Evolutionary conservation across 2,329 filamentous ascomycete species (phyloP).

Genomic region (Ceratocystis eucalypticola): DNA sequence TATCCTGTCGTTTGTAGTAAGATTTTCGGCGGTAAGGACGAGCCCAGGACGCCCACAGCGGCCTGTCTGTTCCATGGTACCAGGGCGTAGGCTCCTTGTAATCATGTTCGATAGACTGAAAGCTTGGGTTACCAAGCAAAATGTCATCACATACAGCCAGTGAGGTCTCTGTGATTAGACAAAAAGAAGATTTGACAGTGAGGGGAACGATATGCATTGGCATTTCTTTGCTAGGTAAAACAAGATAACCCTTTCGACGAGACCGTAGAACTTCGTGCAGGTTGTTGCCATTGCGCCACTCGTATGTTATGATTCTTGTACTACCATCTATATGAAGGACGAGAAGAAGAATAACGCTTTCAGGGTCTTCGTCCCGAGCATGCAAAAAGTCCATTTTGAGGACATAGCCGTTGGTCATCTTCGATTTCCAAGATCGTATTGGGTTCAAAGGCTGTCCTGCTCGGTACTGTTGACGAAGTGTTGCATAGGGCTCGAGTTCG

Average conservation of each 20-base stretch:
- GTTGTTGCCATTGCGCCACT: constrained; percentile 44
- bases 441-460: constrained; percentile 38
- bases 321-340: constrained; percentile 37
- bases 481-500: constrained; percentile 45
- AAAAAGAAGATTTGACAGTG: constrained; percentile 55
- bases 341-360: constrained; percentile 65
- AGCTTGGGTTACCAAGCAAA: constrained; percentile 38
- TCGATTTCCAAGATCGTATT: constrained; percentile 36
- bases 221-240: constrained; percentile 36
- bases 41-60: constrained; percentile 75
- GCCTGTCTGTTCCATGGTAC: constrained; percentile 35
- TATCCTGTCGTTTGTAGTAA: constrained; percentile 54
- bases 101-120: constrained; percentile 33
- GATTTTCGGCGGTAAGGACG: constrained; percentile 54
- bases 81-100: constrained; percentile 31
- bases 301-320: constrained; percentile 43
- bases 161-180: constrained; percentile 48
- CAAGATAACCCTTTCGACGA: constrained; percentile 37
- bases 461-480: constrained; percentile 38
- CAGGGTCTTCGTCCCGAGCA: constrained; percentile 54
- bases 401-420: constrained; percentile 55
- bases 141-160: constrained; percentile 44
- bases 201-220: constrained; percentile 61
- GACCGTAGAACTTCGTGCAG: constrained; percentile 32
- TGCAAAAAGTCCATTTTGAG: constrained; percentile 78